phyloP scores from a whole-genome alignment of 371 early-diverging fungal genomes.

The Rhizomucor miehei region DNA sequence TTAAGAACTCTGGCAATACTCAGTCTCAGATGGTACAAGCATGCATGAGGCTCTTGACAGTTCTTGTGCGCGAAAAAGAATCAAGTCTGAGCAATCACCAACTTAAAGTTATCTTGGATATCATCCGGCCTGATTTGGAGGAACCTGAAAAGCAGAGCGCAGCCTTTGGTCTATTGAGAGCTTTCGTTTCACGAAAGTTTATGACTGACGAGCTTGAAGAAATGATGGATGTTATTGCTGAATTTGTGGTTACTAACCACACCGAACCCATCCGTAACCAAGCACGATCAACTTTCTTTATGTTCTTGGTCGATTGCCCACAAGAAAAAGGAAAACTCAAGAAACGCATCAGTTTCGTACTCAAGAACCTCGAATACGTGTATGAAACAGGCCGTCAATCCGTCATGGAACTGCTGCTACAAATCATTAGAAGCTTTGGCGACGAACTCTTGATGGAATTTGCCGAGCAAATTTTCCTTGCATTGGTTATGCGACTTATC shows the following conservation, averaged over 20 bases:
- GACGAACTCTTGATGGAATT: slow-evolving; percentile 72
- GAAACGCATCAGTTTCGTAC: slow-evolving; percentile 80
- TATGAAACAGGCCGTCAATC: slow-evolving; percentile 90
- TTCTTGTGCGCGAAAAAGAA: slow-evolving; percentile 69
- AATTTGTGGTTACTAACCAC: slow-evolving; percentile 87
- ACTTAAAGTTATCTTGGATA: slow-evolving; percentile 70
- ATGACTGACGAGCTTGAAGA: slow-evolving; percentile 90
- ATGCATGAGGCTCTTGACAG: slow-evolving; percentile 78
- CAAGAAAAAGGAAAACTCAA: slow-evolving; percentile 77
- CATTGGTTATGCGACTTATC: slow-evolving; percentile 77
- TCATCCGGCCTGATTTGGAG: slow-evolving; percentile 88
- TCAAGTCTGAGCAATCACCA: slow-evolving; percentile 70
- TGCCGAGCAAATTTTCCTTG: slow-evolving; percentile 80
- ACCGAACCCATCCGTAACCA: slow-evolving; percentile 73
- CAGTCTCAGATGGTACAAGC: slow-evolving; percentile 73
- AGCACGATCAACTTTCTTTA: slow-evolving; percentile 77
- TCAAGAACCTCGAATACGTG: slow-evolving; percentile 86
- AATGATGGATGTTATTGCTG: slow-evolving; percentile 75
- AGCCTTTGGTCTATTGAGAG: slow-evolving; percentile 81
- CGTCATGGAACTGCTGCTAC: slow-evolving; percentile 80
- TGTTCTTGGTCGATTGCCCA: slow-evolving; percentile 94
- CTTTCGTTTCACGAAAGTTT: slow-evolving; percentile 82
- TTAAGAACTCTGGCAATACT: slow-evolving; percentile 64
- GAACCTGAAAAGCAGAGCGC: slow-evolving; percentile 82
- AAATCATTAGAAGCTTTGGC: slow-evolving; percentile 75